phyloP scores from a whole-genome alignment of 306 rosid genomes.

The Phaseolus lunatus region DNA sequence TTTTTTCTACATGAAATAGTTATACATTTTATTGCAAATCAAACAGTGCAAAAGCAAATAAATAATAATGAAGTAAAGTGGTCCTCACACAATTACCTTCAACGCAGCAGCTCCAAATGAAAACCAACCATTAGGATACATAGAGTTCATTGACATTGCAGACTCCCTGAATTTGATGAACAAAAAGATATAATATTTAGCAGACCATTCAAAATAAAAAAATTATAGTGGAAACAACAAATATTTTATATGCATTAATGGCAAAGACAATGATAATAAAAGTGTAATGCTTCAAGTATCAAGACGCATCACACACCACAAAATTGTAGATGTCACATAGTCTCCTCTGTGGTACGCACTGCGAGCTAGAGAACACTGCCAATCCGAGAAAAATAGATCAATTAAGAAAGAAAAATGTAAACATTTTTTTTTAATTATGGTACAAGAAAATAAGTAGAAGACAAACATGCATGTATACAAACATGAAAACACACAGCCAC shows the following conservation, averaged over 20 bases:
- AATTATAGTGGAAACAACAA: constrained; percentile 17
- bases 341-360: constrained; percentile 98
- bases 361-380: constrained; percentile 91
- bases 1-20: neutral
- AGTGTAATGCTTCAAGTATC: constrained; percentile 5
- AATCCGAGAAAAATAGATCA: constrained; percentile 36
- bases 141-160: constrained; percentile 94
- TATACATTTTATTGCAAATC: constrained; percentile 25
- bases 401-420: constrained; percentile 7
- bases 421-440: neutral
- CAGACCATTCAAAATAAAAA: constrained; percentile 29
- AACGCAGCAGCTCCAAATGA: constrained; percentile 97
- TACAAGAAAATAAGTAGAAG: constrained; percentile 30
- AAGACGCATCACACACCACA: constrained; percentile 52
- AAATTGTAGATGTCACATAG: constrained; percentile 67
- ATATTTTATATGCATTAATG: neutral
- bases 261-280: constrained; percentile 13
- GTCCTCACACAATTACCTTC: constrained; percentile 65
- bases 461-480: neutral
- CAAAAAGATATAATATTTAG: constrained; percentile 30
- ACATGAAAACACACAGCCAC: neutral
- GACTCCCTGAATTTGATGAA: constrained; percentile 76
- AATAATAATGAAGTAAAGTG: constrained; percentile 32
- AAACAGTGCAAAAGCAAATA: constrained; percentile 23
- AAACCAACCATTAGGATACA: constrained; percentile 97